phyloP scores from a whole-genome alignment of 805 yeast species.

The Candida schatavii region DNA sequence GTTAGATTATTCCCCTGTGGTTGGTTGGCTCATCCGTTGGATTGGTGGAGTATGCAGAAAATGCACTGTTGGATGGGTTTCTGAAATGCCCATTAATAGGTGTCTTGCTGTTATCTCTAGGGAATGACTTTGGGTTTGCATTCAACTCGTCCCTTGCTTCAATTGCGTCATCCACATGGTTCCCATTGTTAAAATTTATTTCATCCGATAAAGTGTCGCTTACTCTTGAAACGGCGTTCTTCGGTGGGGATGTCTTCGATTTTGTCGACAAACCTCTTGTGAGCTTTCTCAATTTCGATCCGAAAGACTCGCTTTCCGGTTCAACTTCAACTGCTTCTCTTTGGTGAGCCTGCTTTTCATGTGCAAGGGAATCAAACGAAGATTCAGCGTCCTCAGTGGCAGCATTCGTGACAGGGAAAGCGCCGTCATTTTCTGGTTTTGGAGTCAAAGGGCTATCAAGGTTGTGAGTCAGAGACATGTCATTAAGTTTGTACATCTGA shows the following conservation, averaged over 20 bases:
- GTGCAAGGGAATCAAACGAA: neutral
- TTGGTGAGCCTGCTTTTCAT: neutral
- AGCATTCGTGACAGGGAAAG: neutral
- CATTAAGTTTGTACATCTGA: conserved; percentile 53
- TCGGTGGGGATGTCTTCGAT: conserved; percentile 4
- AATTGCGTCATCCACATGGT: conserved; percentile 6
- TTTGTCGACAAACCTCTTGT: conserved; percentile 40
- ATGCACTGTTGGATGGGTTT: conserved; percentile 18
- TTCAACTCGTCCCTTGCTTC: conserved; percentile 6
- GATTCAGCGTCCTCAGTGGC: neutral
- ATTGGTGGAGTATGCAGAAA: conserved; percentile 15
- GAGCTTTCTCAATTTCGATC: conserved; percentile 43
- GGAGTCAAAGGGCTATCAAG: conserved; percentile 23
- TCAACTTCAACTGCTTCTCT: neutral
- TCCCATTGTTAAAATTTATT: neutral
- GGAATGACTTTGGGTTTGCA: conserved; percentile 4
- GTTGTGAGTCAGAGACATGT: conserved; percentile 11
- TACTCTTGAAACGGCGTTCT: conserved; percentile 14
- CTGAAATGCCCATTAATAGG: conserved; percentile 20
- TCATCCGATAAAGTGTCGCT: conserved; percentile 23
- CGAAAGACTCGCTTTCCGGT: conserved; percentile 24
- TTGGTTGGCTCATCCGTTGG: conserved; percentile 23
- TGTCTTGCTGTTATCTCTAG: conserved; percentile 8
- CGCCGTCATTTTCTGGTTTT: conserved; percentile 23
- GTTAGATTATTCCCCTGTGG: conserved; percentile 22